A percentile compares a stretch with the other conserved stretches of the same genome.
These are phyloP conservation scores for Balamuthia mandrillaris DNA, from an alignment of 208 protist species.

Conservation along the genomic window DNA sequence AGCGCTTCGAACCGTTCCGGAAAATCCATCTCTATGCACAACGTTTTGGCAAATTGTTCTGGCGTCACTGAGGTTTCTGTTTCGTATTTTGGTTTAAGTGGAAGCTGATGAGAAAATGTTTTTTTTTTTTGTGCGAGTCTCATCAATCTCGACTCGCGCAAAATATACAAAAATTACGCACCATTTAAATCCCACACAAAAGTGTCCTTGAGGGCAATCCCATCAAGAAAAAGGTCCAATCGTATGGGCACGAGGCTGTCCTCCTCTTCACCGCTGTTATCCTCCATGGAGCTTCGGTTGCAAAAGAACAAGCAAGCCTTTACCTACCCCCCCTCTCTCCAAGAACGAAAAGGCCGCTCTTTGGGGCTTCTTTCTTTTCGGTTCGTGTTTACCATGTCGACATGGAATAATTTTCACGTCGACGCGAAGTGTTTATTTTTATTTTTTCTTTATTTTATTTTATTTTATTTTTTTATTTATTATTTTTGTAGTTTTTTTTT, in stretches of 20 bases:
- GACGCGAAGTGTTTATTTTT: too few relatives aligned
- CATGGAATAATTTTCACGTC: background rate
- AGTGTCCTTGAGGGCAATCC: slow-evolving; percentile 13
- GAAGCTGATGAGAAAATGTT: too few relatives aligned
- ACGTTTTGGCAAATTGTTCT: background rate
- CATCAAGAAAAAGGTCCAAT: slow-evolving; percentile 1
- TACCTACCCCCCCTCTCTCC: too few relatives aligned
- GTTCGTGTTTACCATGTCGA: background rate
- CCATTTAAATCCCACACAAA: slow-evolving; percentile 24
- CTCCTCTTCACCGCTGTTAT: background rate
- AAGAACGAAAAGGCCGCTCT: too few relatives aligned
- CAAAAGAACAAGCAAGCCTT: too few relatives aligned
- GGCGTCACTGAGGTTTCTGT: background rate
- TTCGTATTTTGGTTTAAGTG: too few relatives aligned
- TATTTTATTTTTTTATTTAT: background rate
- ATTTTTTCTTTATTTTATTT: background rate
- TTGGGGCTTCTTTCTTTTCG: background rate
- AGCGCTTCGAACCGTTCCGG: background rate
- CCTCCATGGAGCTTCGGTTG: too few relatives aligned
- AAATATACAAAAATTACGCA: background rate
- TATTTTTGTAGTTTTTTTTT: background rate
- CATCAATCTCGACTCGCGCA: background rate
- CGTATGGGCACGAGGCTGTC: slow-evolving; percentile 30
- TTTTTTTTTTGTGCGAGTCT: too few relatives aligned
- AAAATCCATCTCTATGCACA: slow-evolving; percentile 33